phyloP scores from a whole-genome alignment of 352 stramenopile species.

The Pythium volutum region DNA sequence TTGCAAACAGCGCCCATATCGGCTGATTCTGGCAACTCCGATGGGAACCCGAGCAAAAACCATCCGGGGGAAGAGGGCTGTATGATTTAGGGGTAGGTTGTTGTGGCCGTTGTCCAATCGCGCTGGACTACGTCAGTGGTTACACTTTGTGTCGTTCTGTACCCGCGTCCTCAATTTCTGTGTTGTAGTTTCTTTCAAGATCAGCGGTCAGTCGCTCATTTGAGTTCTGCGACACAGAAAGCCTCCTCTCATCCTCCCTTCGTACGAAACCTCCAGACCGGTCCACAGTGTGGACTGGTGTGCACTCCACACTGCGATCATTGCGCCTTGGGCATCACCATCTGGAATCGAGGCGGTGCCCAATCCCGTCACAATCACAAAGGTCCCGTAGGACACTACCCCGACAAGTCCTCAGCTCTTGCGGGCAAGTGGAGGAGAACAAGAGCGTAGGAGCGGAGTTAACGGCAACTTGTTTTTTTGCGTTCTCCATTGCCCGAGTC shows the following conservation, averaged over 20 bases:
- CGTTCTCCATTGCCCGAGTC: slow-evolving; percentile 8
- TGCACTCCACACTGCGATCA: slow-evolving; percentile 7
- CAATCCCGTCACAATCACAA: neutral
- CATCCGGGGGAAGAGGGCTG: no score
- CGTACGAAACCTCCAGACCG: no score
- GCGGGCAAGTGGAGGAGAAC: slow-evolving; percentile 2
- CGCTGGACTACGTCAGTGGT: neutral
- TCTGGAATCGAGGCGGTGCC: slow-evolving; percentile 5
- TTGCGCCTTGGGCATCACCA: neutral
- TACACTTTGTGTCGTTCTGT: neutral
- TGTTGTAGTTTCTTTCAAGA: neutral
- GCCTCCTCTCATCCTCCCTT: neutral
- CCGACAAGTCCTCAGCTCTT: neutral
- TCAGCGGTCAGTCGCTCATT: slow-evolving; percentile 1
- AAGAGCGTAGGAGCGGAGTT: neutral
- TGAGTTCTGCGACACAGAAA: slow-evolving; percentile 14
- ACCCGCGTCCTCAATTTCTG: neutral
- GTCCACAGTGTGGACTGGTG: no score
- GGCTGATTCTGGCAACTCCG: no score
- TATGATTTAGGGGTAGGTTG: no score
- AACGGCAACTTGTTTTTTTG: neutral
- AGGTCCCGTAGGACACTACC: slow-evolving; percentile 14
- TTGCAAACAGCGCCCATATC: no score
- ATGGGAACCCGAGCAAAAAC: no score
- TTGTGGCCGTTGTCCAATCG: neutral